These are phyloP conservation scores for Blechomonas ayalai DNA, from an alignment of 208 protist species.

Conservation along the genomic window DNA sequence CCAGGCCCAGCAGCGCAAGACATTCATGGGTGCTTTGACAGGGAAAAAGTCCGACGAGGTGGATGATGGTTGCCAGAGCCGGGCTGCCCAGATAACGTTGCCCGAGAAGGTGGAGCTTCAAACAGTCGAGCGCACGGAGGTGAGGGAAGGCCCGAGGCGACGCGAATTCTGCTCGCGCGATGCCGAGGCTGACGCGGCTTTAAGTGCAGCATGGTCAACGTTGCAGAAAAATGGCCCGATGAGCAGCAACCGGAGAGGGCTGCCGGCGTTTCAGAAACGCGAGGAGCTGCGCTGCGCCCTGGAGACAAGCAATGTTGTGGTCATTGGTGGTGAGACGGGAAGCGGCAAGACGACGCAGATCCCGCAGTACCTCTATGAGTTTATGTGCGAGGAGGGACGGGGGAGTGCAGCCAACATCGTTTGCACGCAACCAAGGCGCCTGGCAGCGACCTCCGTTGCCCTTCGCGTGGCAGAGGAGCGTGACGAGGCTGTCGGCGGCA, in stretches of 20 bases:
- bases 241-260: conserved; percentile 27
- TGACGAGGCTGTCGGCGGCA: conserved; percentile 80
- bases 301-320: conserved; percentile 78
- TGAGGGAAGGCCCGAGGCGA: conserved; percentile 20
- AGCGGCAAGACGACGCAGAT: conserved; percentile 98
- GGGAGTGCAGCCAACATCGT: conserved; percentile 88
- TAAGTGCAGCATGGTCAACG: conserved; percentile 53
- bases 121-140: conserved; percentile 36
- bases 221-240: conserved; percentile 44
- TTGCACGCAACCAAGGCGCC: conserved; percentile 91
- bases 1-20: conserved; percentile 49
- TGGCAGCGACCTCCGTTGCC: conserved; percentile 92
- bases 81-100: conserved; percentile 39
- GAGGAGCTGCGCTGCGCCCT: conserved; percentile 57
- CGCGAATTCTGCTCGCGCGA: conserved; percentile 40
- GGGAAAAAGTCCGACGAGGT: conserved; percentile 11
- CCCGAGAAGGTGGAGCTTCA: conserved; percentile 55
- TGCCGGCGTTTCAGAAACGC: conserved; percentile 70
- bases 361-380: conserved; percentile 94
- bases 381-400: conserved; percentile 78
- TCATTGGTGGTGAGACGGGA: conserved; percentile 96
- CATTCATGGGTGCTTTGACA: conserved; percentile 52
- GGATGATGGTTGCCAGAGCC: conserved; percentile 44
- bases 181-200: conserved; percentile 17
- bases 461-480: conserved; percentile 90